Percentiles rank a stretch among this genome's conserved stretches.
phyloP scores from a whole-genome alignment of 345 rosid genomes.

The Crucihimalaya himalaica region DNA sequence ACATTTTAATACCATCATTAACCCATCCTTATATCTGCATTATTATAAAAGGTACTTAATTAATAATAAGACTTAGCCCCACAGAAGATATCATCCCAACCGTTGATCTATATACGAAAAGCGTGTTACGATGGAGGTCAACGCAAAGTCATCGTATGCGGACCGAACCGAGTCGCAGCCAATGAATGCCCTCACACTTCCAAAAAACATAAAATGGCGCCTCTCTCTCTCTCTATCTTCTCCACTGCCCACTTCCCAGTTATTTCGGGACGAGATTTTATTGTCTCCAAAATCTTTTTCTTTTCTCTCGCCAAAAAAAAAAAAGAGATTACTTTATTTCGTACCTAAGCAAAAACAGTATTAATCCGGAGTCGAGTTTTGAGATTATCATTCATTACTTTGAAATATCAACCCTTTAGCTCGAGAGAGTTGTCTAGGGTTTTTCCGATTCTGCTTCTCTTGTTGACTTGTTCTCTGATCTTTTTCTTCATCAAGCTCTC shows the following conservation, averaged over 20 bases:
- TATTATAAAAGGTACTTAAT: background rate
- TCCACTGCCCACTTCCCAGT: conserved; percentile 28
- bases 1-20: background rate
- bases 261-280: conserved; percentile 12
- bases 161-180: background rate
- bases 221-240: conserved; percentile 20
- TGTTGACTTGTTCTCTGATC: conserved; percentile 3
- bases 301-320: background rate
- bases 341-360: conserved; percentile 7
- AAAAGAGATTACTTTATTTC: background rate
- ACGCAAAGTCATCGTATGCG: conserved; percentile 23
- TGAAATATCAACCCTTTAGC: background rate
- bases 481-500: conserved; percentile 23
- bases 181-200: conserved; percentile 12
- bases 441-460: conserved; percentile 18
- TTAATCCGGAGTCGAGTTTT: conserved; percentile 11
- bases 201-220: conserved; percentile 38
- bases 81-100: conserved; percentile 6
- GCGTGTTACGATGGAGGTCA: conserved; percentile 20
- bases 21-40: background rate
- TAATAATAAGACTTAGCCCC: background rate
- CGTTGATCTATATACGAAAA: conserved; percentile 24
- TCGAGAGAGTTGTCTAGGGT: conserved; percentile 16
- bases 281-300: conserved; percentile 12
- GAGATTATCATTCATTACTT: background rate